These are phyloP conservation scores for Torrubiella hemipterigena DNA, from an alignment of 2,329 filamentous ascomycete genomes.

Conservation along the genomic window DNA sequence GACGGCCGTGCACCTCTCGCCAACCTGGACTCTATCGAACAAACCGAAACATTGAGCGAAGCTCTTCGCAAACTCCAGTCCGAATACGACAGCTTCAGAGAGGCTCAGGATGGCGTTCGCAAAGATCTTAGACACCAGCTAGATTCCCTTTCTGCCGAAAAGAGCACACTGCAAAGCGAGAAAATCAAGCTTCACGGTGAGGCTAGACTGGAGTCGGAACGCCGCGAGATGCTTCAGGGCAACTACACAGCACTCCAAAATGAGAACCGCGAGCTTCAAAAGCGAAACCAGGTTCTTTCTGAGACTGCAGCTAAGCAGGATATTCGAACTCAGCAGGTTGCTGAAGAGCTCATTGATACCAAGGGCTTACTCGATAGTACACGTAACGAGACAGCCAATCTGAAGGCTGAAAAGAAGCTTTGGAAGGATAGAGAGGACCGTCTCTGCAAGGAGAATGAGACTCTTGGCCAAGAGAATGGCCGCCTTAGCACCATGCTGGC, in stretches of 20 bases:
- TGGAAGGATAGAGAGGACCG: constrained; percentile 91
- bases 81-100: constrained; percentile 81
- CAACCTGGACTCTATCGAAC: constrained; percentile 44
- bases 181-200: constrained; percentile 72
- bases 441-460: constrained; percentile 78
- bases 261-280: constrained; percentile 80
- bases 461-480: constrained; percentile 69
- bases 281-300: constrained; percentile 62
- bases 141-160: constrained; percentile 70
- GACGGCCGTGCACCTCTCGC: constrained; percentile 46
- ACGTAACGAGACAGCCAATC: constrained; percentile 79
- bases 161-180: constrained; percentile 70
- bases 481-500: constrained; percentile 73
- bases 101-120: constrained; percentile 72
- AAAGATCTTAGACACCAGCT: constrained; percentile 75
- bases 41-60: constrained; percentile 54
- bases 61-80: constrained; percentile 78
- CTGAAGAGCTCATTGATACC: constrained; percentile 83
- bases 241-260: constrained; percentile 75
- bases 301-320: constrained; percentile 86
- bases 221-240: constrained; percentile 78
- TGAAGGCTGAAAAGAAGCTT: constrained; percentile 88
- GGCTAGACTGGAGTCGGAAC: constrained; percentile 66
- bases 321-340: constrained; percentile 77
- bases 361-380: constrained; percentile 74